Conservation (phyloP, 192 early-diverging fungal genomes). For the Entophlyctis luteolus region DNA sequence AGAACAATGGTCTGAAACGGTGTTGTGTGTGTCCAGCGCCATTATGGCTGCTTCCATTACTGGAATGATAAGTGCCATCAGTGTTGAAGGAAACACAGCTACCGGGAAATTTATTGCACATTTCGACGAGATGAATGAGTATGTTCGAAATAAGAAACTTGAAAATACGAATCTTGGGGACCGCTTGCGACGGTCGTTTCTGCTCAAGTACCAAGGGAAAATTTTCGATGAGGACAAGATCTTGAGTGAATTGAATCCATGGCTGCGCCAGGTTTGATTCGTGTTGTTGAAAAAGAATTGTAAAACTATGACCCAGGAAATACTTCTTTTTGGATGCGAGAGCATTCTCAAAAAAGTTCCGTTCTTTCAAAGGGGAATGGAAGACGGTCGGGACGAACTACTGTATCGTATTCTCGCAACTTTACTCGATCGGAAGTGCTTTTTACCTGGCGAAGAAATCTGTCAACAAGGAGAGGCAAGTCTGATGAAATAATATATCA, state of each 20-base stretch:
- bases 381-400: constrained; percentile 7
- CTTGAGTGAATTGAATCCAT: constrained; percentile 40
- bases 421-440: neutral
- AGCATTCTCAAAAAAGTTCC: constrained; percentile 4
- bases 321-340: constrained; percentile 4
- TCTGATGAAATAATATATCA: neutral
- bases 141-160: constrained; percentile 38
- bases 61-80: constrained; percentile 43
- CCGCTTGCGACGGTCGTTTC: constrained; percentile 28
- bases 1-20: neutral
- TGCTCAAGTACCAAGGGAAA: constrained; percentile 46
- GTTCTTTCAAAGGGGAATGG: constrained; percentile 2
- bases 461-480: neutral
- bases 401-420: neutral
- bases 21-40: neutral
- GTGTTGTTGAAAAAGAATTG: neutral
- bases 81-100: constrained; percentile 34
- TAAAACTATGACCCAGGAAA: constrained; percentile 1
- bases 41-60: constrained; percentile 32
- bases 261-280: constrained; percentile 33
- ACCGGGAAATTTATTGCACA: constrained; percentile 34
- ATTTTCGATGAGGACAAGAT: constrained; percentile 43
- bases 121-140: constrained; percentile 50
- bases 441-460: neutral
- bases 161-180: neutral